Conservation (phyloP, 352 stramenopile species). For the Phytophthora sojae region DNA sequence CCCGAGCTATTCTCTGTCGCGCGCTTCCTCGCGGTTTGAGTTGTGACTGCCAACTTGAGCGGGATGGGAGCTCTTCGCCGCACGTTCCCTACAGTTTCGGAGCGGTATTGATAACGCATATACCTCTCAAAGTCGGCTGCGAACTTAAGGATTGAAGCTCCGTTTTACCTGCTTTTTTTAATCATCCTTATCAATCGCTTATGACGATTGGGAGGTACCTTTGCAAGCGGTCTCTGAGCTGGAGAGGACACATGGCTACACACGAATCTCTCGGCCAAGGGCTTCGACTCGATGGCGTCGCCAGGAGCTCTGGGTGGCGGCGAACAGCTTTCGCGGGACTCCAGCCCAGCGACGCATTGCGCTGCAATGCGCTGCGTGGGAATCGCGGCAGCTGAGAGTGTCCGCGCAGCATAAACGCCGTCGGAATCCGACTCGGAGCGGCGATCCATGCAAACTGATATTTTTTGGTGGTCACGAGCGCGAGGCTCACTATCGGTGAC, state of each 20-base stretch:
- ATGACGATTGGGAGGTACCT: neutral
- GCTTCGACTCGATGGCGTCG: too few species aligned
- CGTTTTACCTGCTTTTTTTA: neutral
- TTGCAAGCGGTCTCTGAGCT: neutral
- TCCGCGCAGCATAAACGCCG: slow-evolving; percentile 16
- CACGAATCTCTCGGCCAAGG: neutral
- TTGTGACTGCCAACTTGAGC: slow-evolving; percentile 1
- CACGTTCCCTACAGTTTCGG: slow-evolving; percentile 13
- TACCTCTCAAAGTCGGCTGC: neutral
- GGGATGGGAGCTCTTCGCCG: slow-evolving; percentile 22
- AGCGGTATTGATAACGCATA: neutral
- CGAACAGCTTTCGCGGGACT: neutral
- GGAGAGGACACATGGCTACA: slow-evolving; percentile 10
- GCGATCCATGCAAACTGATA: slow-evolving; percentile 25
- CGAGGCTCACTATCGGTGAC: neutral
- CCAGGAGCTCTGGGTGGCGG: neutral
- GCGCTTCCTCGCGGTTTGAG: neutral
- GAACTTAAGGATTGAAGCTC: neutral
- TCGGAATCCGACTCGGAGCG: slow-evolving; percentile 2
- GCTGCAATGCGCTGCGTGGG: slow-evolving; percentile 4
- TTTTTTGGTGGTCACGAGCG: slow-evolving; percentile 23
- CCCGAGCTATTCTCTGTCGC: neutral
- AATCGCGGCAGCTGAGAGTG: slow-evolving; percentile 22
- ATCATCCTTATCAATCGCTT: neutral
- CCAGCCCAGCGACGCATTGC: neutral